Evolutionary conservation across 2,329 filamentous ascomycete species (phyloP).

Genomic region (Fusarium tupiense): DNA sequence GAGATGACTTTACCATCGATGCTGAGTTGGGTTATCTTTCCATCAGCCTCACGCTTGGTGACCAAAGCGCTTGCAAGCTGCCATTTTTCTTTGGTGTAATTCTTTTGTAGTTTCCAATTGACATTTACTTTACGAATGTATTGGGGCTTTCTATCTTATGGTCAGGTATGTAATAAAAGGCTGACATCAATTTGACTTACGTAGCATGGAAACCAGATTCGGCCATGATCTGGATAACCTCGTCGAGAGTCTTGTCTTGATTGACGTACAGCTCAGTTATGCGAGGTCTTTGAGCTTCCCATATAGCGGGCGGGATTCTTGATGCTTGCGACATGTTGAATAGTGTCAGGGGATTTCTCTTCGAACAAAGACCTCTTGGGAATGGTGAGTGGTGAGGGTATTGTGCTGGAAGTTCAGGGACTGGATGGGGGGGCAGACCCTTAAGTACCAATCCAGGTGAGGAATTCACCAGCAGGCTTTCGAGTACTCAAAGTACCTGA

Average conservation of each 20-base stretch:
- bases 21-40: accelerated
- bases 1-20: background rate
- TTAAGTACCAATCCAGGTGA: background rate
- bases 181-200: accelerated
- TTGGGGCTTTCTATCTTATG: accelerated
- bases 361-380: accelerated
- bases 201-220: background rate
- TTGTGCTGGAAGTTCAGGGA: background rate
- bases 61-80: background rate
- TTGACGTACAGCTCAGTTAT: conserved; percentile 1
- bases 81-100: conserved; percentile 2
- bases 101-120: conserved; percentile 10
- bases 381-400: accelerated
- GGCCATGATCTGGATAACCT: background rate
- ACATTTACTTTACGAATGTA: conserved; percentile 9
- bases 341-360: accelerated
- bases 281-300: background rate
- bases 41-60: background rate
- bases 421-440: accelerated
- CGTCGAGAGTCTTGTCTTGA: conserved; percentile 5
- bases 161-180: accelerated
- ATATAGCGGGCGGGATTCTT: background rate
- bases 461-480: background rate
- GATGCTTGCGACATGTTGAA: background rate
- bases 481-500: too few species aligned